Base-by-base conservation (phyloP, 352 stramenopile genomes). In the Phytophthora constricta region DNA sequence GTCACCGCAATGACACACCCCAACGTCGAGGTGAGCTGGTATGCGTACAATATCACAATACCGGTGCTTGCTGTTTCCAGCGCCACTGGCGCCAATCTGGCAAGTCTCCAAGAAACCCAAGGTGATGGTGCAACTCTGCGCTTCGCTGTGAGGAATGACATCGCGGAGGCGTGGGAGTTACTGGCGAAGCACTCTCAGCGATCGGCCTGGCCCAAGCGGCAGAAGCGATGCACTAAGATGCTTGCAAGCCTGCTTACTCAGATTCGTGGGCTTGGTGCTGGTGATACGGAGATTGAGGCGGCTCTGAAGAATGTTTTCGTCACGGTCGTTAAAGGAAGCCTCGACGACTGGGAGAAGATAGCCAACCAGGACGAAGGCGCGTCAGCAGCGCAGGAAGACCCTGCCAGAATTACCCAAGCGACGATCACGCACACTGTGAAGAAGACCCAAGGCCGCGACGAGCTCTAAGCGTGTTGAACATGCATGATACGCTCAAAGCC, bases 41-140 rank as follows among this genome's bases (percentile, higher is more conserved):
- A 79, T 16, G 82, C 59, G 16, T 92, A 92, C 80, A 91, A 92
- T 59, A 82, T 91, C 54, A 89, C 80, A 16, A 88, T 91, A 27
- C 67, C 76, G 8, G 72, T 79, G 5, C 67, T 70, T 7, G 62
- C 66, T 14, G 67, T 92, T 19, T 82, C 82, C 4, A 66, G 45
- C 4, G 28, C 54, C 11, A 91, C 79, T 5, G 58, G 62, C 4
- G 25, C 39, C 13, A 73, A 54, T 10, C 49, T 92, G 9, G 26
- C 55, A 5, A 59, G 55, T 25, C 39, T 77, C 2, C 49, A 58
- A 11, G 56, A 73, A 14, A 22, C 46, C 16, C 47, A 58, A n/a
- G 22, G 53, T n/a, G 50, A 61, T 13, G 37, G 46, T 13, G 48
- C 45, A 13, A 61, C 25, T 13, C 37, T 89, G 22, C 62, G 48